Evolutionary conservation across 2,329 filamentous ascomycete genomes (phyloP).

Genomic region (Sordariomycetes sp.): DNA sequence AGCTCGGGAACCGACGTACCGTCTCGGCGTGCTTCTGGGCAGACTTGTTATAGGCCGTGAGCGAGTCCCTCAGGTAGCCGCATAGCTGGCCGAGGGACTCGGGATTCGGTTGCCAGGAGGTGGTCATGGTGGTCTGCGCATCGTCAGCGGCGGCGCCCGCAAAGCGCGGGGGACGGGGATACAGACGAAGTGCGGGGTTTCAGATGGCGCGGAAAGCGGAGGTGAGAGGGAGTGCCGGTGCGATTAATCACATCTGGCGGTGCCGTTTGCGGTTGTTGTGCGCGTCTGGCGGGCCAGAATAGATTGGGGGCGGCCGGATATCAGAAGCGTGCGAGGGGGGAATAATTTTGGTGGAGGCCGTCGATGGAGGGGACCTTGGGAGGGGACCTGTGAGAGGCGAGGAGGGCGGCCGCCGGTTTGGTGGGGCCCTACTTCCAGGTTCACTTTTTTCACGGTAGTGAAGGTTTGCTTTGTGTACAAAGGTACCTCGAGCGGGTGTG

Average conservation of each 20-base stretch:
- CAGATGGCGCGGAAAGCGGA: not conserved
- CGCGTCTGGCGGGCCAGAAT: not conserved
- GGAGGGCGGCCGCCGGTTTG: constrained; percentile 2
- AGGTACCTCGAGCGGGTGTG: not conserved
- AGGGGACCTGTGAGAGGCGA: not conserved
- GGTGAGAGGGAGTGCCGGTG: not conserved
- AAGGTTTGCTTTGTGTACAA: not conserved
- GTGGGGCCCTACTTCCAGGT: not conserved
- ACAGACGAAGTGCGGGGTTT: constrained; percentile 3
- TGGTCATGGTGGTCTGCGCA: constrained; percentile 39
- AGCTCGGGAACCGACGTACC: constrained; percentile 36
- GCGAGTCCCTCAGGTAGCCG: constrained; percentile 78
- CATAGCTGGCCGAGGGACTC: constrained; percentile 84
- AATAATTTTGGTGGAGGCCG: constrained; percentile 5
- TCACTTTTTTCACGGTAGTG: not conserved
- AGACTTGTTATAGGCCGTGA: constrained; percentile 68
- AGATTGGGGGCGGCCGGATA: not conserved
- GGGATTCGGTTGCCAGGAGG: constrained; percentile 76
- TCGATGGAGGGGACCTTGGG: constrained; percentile 2
- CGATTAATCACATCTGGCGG: constrained; percentile 4
- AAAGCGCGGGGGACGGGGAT: not conserved
- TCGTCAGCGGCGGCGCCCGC: constrained; percentile 7
- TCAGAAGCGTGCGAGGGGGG: not conserved
- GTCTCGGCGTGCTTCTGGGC: constrained; percentile 82
- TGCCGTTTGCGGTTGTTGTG: not conserved